Conservation (phyloP, 1,284 basidiomycete species). For the Cerioporus squamosus region DNA sequence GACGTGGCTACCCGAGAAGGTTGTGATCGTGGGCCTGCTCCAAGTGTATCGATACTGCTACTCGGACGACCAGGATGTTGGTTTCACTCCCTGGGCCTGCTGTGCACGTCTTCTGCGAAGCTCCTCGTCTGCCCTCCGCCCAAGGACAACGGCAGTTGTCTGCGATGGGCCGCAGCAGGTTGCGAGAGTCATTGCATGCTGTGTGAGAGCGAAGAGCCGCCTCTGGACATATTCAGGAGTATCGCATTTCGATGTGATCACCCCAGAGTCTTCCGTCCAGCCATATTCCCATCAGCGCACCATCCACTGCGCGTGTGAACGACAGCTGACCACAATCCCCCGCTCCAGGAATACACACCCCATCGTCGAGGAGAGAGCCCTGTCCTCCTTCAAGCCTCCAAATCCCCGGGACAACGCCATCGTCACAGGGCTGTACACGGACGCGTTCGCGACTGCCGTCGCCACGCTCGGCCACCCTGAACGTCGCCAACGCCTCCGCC, state of each 20-base stretch:
- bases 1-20: too few species aligned
- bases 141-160: neutral
- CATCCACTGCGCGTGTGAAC: neutral
- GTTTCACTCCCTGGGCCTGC: too few species aligned
- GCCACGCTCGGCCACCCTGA: constrained; percentile 46
- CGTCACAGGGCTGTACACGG: constrained; percentile 46
- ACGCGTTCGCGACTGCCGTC: constrained; percentile 43
- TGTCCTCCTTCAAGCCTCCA: constrained; percentile 1
- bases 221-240: neutral
- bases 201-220: neutral
- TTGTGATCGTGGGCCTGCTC: too few species aligned
- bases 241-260: neutral
- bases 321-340: neutral
- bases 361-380: constrained; percentile 16
- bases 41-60: too few species aligned
- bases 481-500: constrained; percentile 38
- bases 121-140: too few species aligned
- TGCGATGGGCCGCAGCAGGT: neutral
- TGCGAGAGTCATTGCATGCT: too few species aligned
- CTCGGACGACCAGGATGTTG: too few species aligned
- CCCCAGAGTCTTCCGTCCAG: neutral
- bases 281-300: too few species aligned
- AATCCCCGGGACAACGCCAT: constrained; percentile 37
- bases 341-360: constrained; percentile 24
- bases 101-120: too few species aligned